A percentile compares a stretch with the other conserved stretches of the same genome.
These are phyloP conservation scores for Santalum album DNA, from an alignment of 164 flowering plant genomes.

Conservation along the genomic window DNA sequence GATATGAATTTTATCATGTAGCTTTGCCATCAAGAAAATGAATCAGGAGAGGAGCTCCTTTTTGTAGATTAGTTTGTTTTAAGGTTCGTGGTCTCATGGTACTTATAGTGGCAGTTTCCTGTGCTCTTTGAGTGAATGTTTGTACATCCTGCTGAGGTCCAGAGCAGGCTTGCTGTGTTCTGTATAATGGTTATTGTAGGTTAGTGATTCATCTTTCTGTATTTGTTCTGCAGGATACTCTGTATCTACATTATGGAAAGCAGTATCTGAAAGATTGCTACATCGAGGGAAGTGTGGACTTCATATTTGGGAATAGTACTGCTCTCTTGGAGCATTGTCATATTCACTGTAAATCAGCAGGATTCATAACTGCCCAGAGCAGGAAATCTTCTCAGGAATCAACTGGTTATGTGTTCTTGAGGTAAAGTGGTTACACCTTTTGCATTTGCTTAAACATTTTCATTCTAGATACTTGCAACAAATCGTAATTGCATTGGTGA, in stretches of 20 bases:
- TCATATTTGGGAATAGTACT: slow-evolving; percentile 97
- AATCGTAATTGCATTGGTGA: too few relatives aligned
- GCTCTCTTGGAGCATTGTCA: slow-evolving; percentile 95
- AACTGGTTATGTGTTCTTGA: slow-evolving; percentile 93
- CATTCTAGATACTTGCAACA: neutral
- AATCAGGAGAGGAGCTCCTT: too few relatives aligned
- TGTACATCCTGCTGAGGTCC: neutral
- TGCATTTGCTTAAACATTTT: neutral
- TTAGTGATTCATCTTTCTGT: neutral
- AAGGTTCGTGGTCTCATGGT: too few relatives aligned
- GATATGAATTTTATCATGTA: too few relatives aligned
- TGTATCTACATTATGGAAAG: slow-evolving; percentile 86
- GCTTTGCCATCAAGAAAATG: too few relatives aligned
- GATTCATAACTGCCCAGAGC: slow-evolving; percentile 89
- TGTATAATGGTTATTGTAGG: neutral
- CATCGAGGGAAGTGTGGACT: slow-evolving; percentile 95
- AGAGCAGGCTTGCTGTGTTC: neutral
- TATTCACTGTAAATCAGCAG: slow-evolving; percentile 87
- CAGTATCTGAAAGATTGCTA: slow-evolving; percentile 91
- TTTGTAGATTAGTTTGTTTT: too few relatives aligned
- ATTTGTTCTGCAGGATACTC: slow-evolving; percentile 65
- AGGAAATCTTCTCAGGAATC: slow-evolving; percentile 91
- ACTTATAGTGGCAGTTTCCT: too few relatives aligned
- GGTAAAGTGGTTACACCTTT: slow-evolving; percentile 32
- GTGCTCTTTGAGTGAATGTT: too few relatives aligned